Conservation (phyloP, 2,329 filamentous ascomycete species). For the Didymosphaeria variabile region DNA sequence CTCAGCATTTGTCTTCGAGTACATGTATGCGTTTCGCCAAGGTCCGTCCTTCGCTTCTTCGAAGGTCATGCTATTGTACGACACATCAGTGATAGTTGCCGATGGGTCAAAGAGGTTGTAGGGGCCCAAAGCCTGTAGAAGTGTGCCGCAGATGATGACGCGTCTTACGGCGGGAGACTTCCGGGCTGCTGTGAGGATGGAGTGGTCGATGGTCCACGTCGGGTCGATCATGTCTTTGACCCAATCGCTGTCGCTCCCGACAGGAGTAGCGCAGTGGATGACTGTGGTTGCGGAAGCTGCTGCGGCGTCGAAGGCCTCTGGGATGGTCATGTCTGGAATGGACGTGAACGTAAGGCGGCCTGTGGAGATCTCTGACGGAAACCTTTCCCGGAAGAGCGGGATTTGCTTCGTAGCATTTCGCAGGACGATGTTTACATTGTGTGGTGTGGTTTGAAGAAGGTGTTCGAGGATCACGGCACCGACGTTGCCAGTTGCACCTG, state of each 20-base stretch:
- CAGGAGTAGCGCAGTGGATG: constrained; percentile 26
- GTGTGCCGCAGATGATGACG: constrained; percentile 27
- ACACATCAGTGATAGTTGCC: constrained; percentile 18
- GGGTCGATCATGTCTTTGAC: constrained; percentile 22
- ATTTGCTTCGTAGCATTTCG: constrained; percentile 12
- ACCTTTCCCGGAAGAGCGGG: constrained; percentile 18
- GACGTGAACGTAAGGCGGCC: constrained; percentile 24
- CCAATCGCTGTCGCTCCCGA: constrained; percentile 14
- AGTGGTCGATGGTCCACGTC: constrained; percentile 22
- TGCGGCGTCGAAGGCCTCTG: constrained; percentile 22
- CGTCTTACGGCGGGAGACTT: constrained; percentile 19
- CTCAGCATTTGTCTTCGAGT: constrained; percentile 28
- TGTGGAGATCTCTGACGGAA: constrained; percentile 21
- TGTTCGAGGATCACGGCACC: constrained; percentile 28
- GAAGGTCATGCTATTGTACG: constrained; percentile 21
- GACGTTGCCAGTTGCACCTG: constrained; percentile 33
- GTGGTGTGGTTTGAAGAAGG: constrained; percentile 26
- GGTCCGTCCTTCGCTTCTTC: constrained; percentile 15
- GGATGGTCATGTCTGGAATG: constrained; percentile 27
- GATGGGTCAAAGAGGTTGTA: constrained; percentile 11
- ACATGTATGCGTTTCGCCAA: constrained; percentile 21
- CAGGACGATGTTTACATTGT: constrained; percentile 22
- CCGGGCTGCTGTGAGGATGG: constrained; percentile 24
- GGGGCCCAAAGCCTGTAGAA: constrained; percentile 16
- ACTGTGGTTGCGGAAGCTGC: constrained; percentile 21